Percentiles rank a stretch among this genome's conserved stretches.
phyloP scores from a whole-genome alignment of 164 flowering plant species.

The Magnolia officinalis region DNA sequence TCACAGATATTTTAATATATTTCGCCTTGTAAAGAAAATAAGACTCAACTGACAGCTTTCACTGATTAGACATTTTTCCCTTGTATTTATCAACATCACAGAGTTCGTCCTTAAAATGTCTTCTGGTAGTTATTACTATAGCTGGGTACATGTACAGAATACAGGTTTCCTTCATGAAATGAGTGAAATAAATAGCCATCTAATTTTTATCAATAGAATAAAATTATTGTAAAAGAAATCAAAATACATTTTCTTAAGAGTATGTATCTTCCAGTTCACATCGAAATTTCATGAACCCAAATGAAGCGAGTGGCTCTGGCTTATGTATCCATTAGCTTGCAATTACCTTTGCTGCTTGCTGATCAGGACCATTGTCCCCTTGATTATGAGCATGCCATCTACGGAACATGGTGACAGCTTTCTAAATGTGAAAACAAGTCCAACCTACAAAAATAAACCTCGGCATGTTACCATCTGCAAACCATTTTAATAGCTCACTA shows the following conservation, averaged over 20 bases:
- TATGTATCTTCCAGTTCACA: not conserved
- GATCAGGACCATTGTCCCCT: conserved; percentile 37
- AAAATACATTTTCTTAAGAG: no score
- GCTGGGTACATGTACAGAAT: no score
- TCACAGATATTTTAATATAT: no score
- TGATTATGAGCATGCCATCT: conserved; percentile 35
- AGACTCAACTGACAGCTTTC: no score
- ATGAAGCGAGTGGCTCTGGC: not conserved
- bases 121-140: no score
- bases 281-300: not conserved
- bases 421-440: conserved; percentile 8
- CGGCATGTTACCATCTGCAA: not conserved
- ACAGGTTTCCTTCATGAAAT: not conserved
- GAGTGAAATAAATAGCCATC: not conserved
- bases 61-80: no score
- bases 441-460: conserved; percentile 10
- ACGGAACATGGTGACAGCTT: conserved; percentile 48
- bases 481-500: no score
- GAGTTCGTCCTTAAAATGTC: no score
- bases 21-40: no score
- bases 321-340: not conserved
- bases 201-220: no score
- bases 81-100: no score
- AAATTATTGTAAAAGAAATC: not conserved
- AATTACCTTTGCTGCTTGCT: conserved; percentile 50